Evolutionary conservation across 306 rosid genomes (phyloP), one percentile per base, ranked within the genome.

Genomic region (Medicago arabica): DNA sequence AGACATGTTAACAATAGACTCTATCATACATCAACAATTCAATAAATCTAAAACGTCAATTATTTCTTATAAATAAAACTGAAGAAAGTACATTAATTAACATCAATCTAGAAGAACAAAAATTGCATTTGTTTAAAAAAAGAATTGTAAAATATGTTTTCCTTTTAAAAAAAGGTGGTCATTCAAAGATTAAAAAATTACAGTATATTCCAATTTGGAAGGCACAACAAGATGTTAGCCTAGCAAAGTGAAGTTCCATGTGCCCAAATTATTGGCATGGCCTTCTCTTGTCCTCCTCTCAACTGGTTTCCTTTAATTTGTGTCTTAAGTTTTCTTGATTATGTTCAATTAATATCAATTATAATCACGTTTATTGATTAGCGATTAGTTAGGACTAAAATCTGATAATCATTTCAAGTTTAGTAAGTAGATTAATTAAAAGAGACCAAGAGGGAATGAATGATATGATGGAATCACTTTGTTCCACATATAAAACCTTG

Each of bases 191-290:
- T 36, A 14, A 69, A 36, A 15, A 75, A 21, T 41, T 58, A n/a
- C n/a, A n/a, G n/a, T n/a, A 41, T 77, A 80, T 89, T 87, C 82
- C 63, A 77, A 71, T 65, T 68, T 65, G 70, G 62, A 75, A 53
- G 51, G 47, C 36, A 9, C n/a, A n/a, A n/a, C n/a, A n/a, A n/a
- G n/a, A n/a, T n/a, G n/a, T n/a, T n/a, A n/a, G n/a, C n/a, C n/a
- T n/a, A n/a, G n/a, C n/a, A n/a, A n/a, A n/a, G n/a, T n/a, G n/a
- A 43, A 55, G 25, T 55, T 16, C 82, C 97, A 92, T 85, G 96
- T 89, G 93, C 81, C 44, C 79, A 87, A 88, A 89, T 92, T 86
- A 89, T 92, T 90, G 83, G 83, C 68, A 74, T 78, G 89, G 72
- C 72, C 84, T 80, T 84, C 86, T 23, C 85, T 66, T 89, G 89